Base-by-base conservation (phyloP, 1,284 basidiomycete species). In the Ustilago sp. region DNA sequence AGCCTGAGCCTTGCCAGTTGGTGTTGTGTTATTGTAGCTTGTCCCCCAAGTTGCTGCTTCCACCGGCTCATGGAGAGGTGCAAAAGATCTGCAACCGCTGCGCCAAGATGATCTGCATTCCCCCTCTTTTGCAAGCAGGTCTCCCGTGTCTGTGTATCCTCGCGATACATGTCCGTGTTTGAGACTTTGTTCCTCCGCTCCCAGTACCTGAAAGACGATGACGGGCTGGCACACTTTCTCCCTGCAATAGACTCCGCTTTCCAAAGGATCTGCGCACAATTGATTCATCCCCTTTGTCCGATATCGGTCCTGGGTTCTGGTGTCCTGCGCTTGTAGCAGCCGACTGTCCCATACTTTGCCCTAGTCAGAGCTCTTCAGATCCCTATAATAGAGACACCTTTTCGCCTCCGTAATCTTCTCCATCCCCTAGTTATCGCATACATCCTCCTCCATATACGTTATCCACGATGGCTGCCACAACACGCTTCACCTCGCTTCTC, bases 401-500 rank as follows among this genome's bases (percentile, higher is more conserved):
- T 31, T 28, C n/a, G 31, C 35, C 58, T 47, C 36, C 51, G 39
- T 52, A 54, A 13, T 47, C n/a, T 19, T 28, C 28, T 31, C 39
- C 51, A 7, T 15, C 41, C 28, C 2, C 39, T 6, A 12, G 36
- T 38, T 9, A n/a, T 45, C 55, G 52, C 61, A 53, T 72, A 50
- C 60, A 51, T 32, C 17, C 58, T n/a, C 15, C 56, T 52, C 48
- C 54, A 48, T 32, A 48, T 11, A 28, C 47, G 48, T 15, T 50
- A 11, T 32, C 28, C n/a, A 59, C 19, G 11, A 72, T 63, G 63
- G 34, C 34, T 54, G 34, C 34, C 12, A 59, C 62, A 9, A 36
- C 50, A 15, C 58, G 59, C 45, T 65, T 64, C 67, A 48, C 53
- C 36, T 32, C 47, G 12, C 61, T 74, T 8, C 47, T 69, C 4